Conservation (phyloP, 2,329 filamentous ascomycete species). For the Colletotrichum chlorophyti region DNA sequence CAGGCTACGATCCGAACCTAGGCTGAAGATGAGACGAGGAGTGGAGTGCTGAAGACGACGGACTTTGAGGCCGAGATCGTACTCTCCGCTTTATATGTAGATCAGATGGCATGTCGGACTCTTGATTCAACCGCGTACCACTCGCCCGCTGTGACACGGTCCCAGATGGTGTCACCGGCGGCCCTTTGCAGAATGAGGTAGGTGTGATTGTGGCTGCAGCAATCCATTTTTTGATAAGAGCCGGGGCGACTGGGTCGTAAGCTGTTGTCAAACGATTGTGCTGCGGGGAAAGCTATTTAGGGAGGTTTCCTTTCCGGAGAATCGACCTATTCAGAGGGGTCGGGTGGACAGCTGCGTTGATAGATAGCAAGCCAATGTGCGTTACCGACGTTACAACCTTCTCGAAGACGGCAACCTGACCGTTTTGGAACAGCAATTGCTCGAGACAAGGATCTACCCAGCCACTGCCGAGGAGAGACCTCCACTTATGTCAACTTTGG, state of each 20-base stretch:
- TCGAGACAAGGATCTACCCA: neutral
- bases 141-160: neutral
- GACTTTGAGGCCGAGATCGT: too few relatives aligned
- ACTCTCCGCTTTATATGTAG: neutral
- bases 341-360: neutral
- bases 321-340: too few relatives aligned
- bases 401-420: neutral
- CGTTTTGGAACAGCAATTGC: neutral
- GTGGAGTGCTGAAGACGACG: neutral
- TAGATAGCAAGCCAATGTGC: neutral
- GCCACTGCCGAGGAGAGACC: conserved; percentile 2
- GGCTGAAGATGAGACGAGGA: neutral
- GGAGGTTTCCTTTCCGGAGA: too few relatives aligned
- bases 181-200: conserved; percentile 23
- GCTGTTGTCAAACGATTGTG: too few relatives aligned
- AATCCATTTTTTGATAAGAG: conserved; percentile 3
- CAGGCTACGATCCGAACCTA: neutral
- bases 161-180: neutral
- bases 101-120: neutral
- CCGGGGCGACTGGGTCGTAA: too few relatives aligned
- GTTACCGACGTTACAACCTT: neutral
- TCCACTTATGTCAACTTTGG: neutral
- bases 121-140: accelerated
- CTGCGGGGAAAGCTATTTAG: too few relatives aligned
- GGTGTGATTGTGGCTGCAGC: conserved; percentile 23